Percentiles rank a stretch among this genome's conserved stretches.
Evolutionary conservation across 108 stramenopile genomes (phyloP).

Genomic region (Cyclostephanos tholiformis): DNA sequence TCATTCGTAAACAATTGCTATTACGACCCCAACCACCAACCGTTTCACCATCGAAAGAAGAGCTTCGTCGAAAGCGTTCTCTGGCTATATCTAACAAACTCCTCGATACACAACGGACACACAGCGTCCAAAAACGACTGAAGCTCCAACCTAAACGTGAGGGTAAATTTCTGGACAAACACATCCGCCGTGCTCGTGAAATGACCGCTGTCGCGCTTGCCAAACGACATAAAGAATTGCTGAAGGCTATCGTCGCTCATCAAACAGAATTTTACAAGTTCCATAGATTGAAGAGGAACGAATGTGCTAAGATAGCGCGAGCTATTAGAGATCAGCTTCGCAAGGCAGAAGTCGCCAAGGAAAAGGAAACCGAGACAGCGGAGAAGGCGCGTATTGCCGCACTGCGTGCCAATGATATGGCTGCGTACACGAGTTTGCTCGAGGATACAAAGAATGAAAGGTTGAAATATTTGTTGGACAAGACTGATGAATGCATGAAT

Average conservation of each 20-base stretch:
- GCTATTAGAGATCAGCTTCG: conserved; percentile 70
- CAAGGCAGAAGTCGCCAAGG: conserved; percentile 73
- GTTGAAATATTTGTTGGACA: conserved; percentile 81
- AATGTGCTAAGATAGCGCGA: conserved; percentile 59
- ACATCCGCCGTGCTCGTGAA: conserved; percentile 69
- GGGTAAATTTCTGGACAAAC: conserved; percentile 71
- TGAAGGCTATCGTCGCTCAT: conserved; percentile 64
- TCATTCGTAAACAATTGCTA: conserved; percentile 34
- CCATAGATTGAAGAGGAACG: conserved; percentile 62
- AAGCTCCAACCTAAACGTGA: conserved; percentile 81
- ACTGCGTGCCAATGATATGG: conserved; percentile 85
- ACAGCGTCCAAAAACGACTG: conserved; percentile 55
- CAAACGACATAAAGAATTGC: conserved; percentile 76
- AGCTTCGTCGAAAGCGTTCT: conserved; percentile 25
- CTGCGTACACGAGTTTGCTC: conserved; percentile 79
- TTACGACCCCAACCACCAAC: conserved; percentile 14
- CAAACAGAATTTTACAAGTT: conserved; percentile 82
- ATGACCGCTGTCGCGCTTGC: conserved; percentile 62
- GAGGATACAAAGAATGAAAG: conserved; percentile 88
- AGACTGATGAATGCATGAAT: conserved; percentile 81
- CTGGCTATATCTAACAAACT: conserved; percentile 37
- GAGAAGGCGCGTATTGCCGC: conserved; percentile 84
- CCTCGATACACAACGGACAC: conserved; percentile 54
- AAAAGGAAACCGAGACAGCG: conserved; percentile 70
- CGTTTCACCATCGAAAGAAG: conserved; percentile 11